Conservation (phyloP, 202 grass and related monocot species). For the Brachypodium distachyon region DNA sequence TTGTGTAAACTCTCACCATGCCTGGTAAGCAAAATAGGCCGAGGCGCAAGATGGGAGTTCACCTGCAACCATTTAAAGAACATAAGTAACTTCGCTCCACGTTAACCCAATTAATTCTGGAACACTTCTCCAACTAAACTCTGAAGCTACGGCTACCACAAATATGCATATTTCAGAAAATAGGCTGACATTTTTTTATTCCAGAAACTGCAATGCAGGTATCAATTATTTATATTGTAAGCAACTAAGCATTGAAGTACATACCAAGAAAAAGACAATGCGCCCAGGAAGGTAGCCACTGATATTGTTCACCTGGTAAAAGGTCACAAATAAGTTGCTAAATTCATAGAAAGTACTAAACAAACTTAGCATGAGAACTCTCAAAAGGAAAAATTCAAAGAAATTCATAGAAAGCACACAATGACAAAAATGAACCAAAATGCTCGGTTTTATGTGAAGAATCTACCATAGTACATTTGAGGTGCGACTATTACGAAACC, state of each 20-base stretch:
- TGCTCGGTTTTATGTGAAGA: neutral
- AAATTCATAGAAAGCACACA: no score
- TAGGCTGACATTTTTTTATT: neutral
- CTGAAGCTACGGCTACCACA: neutral
- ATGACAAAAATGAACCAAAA: neutral
- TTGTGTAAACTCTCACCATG: constrained; percentile 98
- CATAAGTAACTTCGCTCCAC: neutral
- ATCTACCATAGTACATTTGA: neutral
- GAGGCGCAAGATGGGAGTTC: constrained; percentile 89
- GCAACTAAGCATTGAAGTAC: neutral
- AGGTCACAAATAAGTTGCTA: constrained; percentile 8
- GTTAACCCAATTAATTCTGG: neutral
- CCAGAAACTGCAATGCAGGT: neutral
- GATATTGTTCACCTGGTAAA: constrained; percentile 92
- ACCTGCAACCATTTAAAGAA: constrained; percentile 51
- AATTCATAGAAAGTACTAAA: neutral
- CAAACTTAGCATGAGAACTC: constrained; percentile 5
- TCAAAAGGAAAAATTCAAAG: neutral
- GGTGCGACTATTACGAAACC: neutral
- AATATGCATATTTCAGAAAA: neutral
- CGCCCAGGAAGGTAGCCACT: constrained; percentile 94
- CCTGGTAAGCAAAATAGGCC: constrained; percentile 93
- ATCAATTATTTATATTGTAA: neutral
- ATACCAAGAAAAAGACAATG: constrained; percentile 99
- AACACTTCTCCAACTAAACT: neutral